Evolutionary conservation across 2,329 filamentous ascomycete species (phyloP), one percentile per base, ranked within the genome.

Genomic region (Gyromitra esculenta): DNA sequence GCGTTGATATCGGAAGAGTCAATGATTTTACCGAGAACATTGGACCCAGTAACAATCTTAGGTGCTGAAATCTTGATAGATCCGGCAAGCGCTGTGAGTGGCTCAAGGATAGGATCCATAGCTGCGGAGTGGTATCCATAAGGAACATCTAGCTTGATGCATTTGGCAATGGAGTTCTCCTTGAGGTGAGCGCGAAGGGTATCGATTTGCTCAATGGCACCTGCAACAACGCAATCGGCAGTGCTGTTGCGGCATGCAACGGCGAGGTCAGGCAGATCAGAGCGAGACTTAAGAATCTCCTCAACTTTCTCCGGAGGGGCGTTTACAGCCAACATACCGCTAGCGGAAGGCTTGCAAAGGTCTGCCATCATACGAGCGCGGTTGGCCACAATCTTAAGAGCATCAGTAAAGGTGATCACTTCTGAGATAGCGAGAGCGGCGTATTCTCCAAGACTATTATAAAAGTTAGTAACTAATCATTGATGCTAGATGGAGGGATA

Each of bases 191-290:
- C 83, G 74, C 83, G 86, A 15, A 89, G 84, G 2, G 85, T 84
- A 75, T 88, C 85, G 69, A 92, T 88, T 76, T 90, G 86, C 50
- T 89, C 85, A 64, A 88, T 87, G 70, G 86, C 87, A 15, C 88
- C 84, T 77, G 88, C 89, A n/a, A 96, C 85, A 1, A 96, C 93
- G 8, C 90, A 94, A 82, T 93, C 91, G 65, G 89, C 86, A 0
- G 90, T 89, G 0, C 91, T 89, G 80, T 96, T 96, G 82, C 93
- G 87, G 84, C 93, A 96, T 15, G 92, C 91, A 76, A 90, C 84
- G 6, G 52, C 43, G 68, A 86, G 82, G 4, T 83, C 68, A 83
- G 85, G 62, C 84, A 85, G 82, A 86, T 87, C 77, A 18, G 67
- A 25, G 45, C 60, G 75, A 6, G 57, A 69, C 21, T 66, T 65